Base-by-base conservation (phyloP, 331 rosid species). In the Prunus yedoensis region DNA sequence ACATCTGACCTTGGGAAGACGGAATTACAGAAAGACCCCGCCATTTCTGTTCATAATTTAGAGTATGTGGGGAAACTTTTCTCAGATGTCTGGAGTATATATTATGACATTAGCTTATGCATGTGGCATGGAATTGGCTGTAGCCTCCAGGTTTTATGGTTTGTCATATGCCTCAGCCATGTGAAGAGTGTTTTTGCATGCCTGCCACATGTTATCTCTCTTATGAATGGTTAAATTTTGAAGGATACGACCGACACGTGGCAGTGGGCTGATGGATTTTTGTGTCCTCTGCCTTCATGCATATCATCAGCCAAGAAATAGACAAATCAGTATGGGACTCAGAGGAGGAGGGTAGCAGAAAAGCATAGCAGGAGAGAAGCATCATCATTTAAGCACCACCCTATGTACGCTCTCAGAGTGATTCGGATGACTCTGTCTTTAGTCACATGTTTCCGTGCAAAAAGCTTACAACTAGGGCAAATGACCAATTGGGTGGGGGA, bases 131-230 rank as follows among this genome's bases (percentile, higher is more conserved):
- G 35, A 60, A 27, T 27, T 27, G 65, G 65, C 27, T 2, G 11
- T 27, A 27, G 38, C 65, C 10, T 60, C 67, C 67, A 1, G 67
- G 67, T 30, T 62, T 30, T 15, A 8, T 30, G 67, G 1, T 32
- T 38, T 64, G 8, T 1, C 43, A 23, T 0, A 60, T 76, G 41
- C 58, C 43, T 75, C 68, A 69, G 80, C 80, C 80, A 75, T 64
- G 84, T 80, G 80, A 75, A 43, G 68, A 12, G 18, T 0, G 11
- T 28, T 64, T 27, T 27, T 64, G 53, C 70, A 28, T 70, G 57
- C 35, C 57, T n/a, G 74, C 80, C 71, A 76, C n/a, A 21, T 75
- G 80, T 38, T 41, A 7, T 35, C 56, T 18, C 27, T 30, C 16
- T 51, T 14, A 28, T 49, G 8, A 38, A 38, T 10, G 60, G 38